Percentiles rank a stretch among this genome's conserved stretches.
phyloP scores from a whole-genome alignment of 345 rosid genomes.

The Hevea brasiliensis region DNA sequence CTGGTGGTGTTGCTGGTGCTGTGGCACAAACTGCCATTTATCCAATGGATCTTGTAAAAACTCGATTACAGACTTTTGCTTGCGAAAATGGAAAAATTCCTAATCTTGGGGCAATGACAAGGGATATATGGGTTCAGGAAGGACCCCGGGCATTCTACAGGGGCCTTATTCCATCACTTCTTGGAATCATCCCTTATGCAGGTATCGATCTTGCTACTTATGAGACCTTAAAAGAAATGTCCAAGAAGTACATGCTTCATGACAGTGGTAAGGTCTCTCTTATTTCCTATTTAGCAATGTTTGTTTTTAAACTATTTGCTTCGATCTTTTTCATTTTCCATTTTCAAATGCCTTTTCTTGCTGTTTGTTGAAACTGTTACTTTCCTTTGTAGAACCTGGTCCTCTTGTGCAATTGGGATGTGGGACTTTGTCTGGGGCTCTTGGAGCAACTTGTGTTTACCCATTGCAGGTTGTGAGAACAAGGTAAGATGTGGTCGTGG shows the following conservation, averaged over 20 bases:
- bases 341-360: not conserved
- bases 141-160: slow-evolving; percentile 85
- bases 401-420: slow-evolving; percentile 84
- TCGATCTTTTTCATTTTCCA: not conserved
- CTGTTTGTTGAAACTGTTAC: not conserved
- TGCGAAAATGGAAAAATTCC: slow-evolving; percentile 66
- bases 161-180: slow-evolving; percentile 81
- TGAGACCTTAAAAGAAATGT: slow-evolving; percentile 80
- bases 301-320: not conserved
- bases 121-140: slow-evolving; percentile 73
- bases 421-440: slow-evolving; percentile 82
- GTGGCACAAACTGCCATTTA: slow-evolving; percentile 82
- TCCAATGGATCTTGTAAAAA: slow-evolving; percentile 91
- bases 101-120: slow-evolving; percentile 49
- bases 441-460: slow-evolving; percentile 91
- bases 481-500: slow-evolving; percentile 42
- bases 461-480: slow-evolving; percentile 95
- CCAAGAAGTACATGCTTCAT: slow-evolving; percentile 65
- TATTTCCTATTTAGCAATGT: not conserved
- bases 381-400: slow-evolving; percentile 59
- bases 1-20: slow-evolving; percentile 93
- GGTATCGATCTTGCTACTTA: slow-evolving; percentile 95
- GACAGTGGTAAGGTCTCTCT: slow-evolving; percentile 49
- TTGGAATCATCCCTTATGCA: slow-evolving; percentile 92
- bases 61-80: slow-evolving; percentile 72